phyloP scores from a whole-genome alignment of 2,329 filamentous ascomycete genomes.

The Neofusicoccum sp. region DNA sequence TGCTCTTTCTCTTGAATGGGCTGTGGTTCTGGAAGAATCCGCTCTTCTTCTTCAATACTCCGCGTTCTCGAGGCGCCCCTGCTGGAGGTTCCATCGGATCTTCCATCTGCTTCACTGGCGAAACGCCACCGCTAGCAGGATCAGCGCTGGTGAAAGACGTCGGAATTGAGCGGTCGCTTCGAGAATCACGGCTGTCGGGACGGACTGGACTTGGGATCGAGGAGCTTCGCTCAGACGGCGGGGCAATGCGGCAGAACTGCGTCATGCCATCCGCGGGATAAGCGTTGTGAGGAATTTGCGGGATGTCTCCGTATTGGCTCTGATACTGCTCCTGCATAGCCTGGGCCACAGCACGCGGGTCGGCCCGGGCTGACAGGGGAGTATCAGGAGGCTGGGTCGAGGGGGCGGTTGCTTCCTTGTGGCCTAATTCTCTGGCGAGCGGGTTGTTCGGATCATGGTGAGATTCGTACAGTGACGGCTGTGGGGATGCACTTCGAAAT shows the following conservation, averaged over 20 bases:
- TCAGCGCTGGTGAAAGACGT: conserved; percentile 88
- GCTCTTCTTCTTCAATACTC: conserved; percentile 68
- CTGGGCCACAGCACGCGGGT: conserved; percentile 34
- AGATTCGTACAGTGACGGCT: conserved; percentile 88
- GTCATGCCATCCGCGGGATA: conserved; percentile 97
- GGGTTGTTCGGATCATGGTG: conserved; percentile 82
- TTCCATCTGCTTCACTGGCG: conserved; percentile 64
- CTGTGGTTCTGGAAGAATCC: conserved; percentile 92
- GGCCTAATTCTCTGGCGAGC: conserved; percentile 67
- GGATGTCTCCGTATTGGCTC: conserved; percentile 62
- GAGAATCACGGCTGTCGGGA: conserved; percentile 80
- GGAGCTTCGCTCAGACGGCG: conserved; percentile 68
- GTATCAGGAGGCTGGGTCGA: neutral
- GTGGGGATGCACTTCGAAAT: conserved; percentile 92
- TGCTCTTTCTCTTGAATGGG: conserved; percentile 90
- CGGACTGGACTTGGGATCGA: conserved; percentile 63
- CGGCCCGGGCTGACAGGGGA: conserved; percentile 23
- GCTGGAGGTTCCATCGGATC: conserved; percentile 35
- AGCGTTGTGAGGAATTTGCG: conserved; percentile 80
- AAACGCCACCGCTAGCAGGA: conserved; percentile 68
- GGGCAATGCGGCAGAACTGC: conserved; percentile 83
- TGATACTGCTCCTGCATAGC: conserved; percentile 39
- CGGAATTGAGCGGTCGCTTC: conserved; percentile 86
- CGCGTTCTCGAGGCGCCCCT: conserved; percentile 58
- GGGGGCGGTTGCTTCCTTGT: conserved; percentile 32